Conservation (phyloP, 2,329 filamentous ascomycete species). For the Bertia moriformis region DNA sequence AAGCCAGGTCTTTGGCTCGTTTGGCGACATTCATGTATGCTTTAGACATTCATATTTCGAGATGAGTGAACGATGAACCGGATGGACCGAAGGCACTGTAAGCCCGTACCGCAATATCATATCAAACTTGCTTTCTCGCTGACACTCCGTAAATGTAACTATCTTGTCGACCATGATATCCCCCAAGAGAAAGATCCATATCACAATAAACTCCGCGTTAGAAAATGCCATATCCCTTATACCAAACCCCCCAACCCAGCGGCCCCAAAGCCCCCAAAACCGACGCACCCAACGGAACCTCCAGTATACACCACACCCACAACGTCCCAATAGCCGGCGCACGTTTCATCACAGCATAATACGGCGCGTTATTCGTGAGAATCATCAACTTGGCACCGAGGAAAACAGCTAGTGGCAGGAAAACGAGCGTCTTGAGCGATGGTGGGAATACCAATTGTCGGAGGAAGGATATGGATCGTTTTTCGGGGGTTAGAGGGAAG, state of each 20-base stretch:
- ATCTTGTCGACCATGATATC: background rate
- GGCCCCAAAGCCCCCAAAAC: background rate
- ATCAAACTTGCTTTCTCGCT: too few relatives aligned
- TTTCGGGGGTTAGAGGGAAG: slow-evolving; percentile 10
- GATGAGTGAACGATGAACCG: too few relatives aligned
- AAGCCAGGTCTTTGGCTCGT: too few relatives aligned
- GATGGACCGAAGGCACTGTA: too few relatives aligned
- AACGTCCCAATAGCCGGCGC: background rate
- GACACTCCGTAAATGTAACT: too few relatives aligned
- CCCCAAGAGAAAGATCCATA: background rate
- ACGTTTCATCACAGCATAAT: background rate
- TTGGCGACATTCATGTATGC: too few relatives aligned
- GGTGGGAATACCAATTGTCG: slow-evolving; percentile 10
- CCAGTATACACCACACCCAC: background rate
- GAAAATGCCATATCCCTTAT: background rate
- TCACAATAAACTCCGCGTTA: background rate
- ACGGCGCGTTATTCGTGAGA: background rate
- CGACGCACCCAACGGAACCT: background rate
- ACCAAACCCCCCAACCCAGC: background rate
- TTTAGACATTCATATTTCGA: too few relatives aligned
- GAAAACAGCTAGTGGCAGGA: slow-evolving; percentile 15
- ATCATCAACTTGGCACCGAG: slow-evolving; percentile 5
- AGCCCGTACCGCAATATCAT: too few relatives aligned
- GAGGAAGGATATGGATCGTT: slow-evolving; percentile 8
- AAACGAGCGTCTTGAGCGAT: slow-evolving; percentile 13